Evolutionary conservation across 1,284 basidiomycete species (phyloP).

Genomic region (Pholiota adiposa): DNA sequence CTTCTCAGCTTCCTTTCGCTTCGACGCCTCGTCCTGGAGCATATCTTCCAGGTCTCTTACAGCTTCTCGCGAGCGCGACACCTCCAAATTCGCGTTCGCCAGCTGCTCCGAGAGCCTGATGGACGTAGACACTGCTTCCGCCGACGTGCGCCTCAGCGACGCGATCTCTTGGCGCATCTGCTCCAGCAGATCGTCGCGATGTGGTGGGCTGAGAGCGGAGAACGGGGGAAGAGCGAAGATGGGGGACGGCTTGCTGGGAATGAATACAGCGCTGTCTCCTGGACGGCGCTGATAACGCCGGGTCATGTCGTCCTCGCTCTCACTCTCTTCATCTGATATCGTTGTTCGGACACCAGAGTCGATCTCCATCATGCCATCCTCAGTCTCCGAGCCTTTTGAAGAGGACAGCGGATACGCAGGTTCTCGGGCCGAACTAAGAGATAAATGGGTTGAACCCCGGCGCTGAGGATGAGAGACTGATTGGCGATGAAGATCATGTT

Average conservation of each 20-base stretch:
- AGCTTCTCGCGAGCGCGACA: conserved; percentile 52
- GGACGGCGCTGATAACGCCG: conserved; percentile 37
- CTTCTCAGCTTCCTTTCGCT: conserved; percentile 61
- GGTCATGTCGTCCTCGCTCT: conserved; percentile 66
- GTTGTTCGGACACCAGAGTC: conserved; percentile 22
- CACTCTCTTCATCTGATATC: conserved; percentile 50
- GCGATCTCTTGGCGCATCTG: conserved; percentile 66
- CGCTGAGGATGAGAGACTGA: conserved; percentile 5
- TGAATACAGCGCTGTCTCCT: conserved; percentile 28
- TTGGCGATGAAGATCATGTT: conserved; percentile 4
- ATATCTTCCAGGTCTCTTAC: conserved; percentile 57
- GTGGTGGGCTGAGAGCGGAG: conserved; percentile 35
- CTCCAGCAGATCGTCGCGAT: conserved; percentile 50
- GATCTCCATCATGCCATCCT: conserved; percentile 14
- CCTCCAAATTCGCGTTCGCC: conserved; percentile 61
- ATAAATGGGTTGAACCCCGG: conserved; percentile 14
- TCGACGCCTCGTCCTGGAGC: conserved; percentile 61
- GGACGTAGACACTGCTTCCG: conserved; percentile 65
- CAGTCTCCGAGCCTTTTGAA: conserved; percentile 24
- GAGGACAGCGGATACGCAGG: conserved; percentile 26
- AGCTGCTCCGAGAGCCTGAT: conserved; percentile 68
- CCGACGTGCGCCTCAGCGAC: conserved; percentile 61
- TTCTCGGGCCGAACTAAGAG: conserved; percentile 22
- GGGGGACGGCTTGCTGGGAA: conserved; percentile 29
- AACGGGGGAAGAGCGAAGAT: conserved; percentile 36